Percentiles rank a stretch among this genome's conserved stretches.
Conservation (phyloP, 192 early-diverging fungal species). For the Coemansia sp. region DNA sequence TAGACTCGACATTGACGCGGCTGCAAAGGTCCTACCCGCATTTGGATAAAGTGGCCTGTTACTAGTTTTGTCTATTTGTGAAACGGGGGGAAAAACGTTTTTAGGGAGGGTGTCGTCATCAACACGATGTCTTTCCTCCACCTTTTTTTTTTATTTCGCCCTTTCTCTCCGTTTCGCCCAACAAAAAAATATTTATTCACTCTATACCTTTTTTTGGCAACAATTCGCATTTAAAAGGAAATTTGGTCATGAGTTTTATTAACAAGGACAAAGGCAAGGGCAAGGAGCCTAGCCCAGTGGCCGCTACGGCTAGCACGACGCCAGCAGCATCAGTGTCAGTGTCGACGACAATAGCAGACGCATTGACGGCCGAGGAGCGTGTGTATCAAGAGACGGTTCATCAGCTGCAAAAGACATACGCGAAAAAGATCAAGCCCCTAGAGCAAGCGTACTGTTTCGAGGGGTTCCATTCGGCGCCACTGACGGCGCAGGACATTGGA, state of each 20-base stretch:
- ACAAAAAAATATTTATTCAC: too few species aligned
- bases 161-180: too few species aligned
- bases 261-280: constrained; percentile 14
- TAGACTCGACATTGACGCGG: constrained; percentile 27
- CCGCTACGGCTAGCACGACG: constrained; percentile 4
- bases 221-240: background rate
- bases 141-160: background rate
- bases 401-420: constrained; percentile 70
- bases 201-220: background rate
- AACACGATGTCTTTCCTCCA: too few species aligned
- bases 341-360: constrained; percentile 17
- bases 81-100: background rate
- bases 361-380: constrained; percentile 48
- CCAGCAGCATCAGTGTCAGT: constrained; percentile 24
- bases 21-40: constrained; percentile 19
- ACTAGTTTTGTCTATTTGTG: background rate
- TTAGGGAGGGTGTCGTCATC: constrained; percentile 4
- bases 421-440: constrained; percentile 71
- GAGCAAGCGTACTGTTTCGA: constrained; percentile 79
- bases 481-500: constrained; percentile 80
- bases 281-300: constrained; percentile 21
- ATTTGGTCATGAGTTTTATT: constrained; percentile 2
- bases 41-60: constrained; percentile 10
- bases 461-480: constrained; percentile 78
- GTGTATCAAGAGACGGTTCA: constrained; percentile 64